Percentiles rank a stretch among this genome's conserved stretches.
Evolutionary conservation across 2,329 filamentous ascomycete genomes (phyloP).

Genomic region (Teratosphaeria viscida): DNA sequence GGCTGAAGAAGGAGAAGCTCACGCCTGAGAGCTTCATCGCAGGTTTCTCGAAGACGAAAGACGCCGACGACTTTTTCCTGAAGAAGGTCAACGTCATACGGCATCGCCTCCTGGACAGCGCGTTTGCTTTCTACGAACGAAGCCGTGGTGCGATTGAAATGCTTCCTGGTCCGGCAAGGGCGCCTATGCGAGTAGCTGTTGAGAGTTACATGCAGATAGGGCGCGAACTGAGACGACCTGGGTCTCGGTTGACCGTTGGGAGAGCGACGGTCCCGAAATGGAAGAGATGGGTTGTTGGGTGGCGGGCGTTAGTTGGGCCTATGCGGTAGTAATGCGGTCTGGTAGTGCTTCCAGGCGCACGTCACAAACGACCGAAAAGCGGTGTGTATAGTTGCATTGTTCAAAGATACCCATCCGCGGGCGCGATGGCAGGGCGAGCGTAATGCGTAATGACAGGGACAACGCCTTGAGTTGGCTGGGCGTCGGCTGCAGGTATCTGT

Average conservation of each 20-base stretch:
- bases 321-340: not conserved
- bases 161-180: slow-evolving; percentile 50
- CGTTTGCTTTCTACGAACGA: slow-evolving; percentile 49
- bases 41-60: slow-evolving; percentile 10
- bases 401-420: not conserved
- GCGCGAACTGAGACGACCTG: slow-evolving; percentile 43
- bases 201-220: slow-evolving; percentile 72
- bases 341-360: not conserved
- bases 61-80: slow-evolving; percentile 33
- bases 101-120: slow-evolving; percentile 46
- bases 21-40: slow-evolving; percentile 45
- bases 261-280: slow-evolving; percentile 37
- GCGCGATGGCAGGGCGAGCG: not conserved
- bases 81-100: slow-evolving; percentile 42
- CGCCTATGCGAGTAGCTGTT: slow-evolving; percentile 57
- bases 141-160: slow-evolving; percentile 49
- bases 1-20: slow-evolving; percentile 50
- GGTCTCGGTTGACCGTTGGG: slow-evolving; percentile 34
- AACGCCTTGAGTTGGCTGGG: not conserved
- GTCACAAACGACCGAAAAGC: not conserved
- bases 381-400: not conserved
- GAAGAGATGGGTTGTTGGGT: slow-evolving; percentile 47
- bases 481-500: too few relatives aligned
- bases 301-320: slow-evolving; percentile 40
- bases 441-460: not conserved